Evolutionary conservation across 768 basidiomycete genomes (phyloP), one percentile per base, ranked within the genome.

Genomic region (Pulveroboletus ravenelii): DNA sequence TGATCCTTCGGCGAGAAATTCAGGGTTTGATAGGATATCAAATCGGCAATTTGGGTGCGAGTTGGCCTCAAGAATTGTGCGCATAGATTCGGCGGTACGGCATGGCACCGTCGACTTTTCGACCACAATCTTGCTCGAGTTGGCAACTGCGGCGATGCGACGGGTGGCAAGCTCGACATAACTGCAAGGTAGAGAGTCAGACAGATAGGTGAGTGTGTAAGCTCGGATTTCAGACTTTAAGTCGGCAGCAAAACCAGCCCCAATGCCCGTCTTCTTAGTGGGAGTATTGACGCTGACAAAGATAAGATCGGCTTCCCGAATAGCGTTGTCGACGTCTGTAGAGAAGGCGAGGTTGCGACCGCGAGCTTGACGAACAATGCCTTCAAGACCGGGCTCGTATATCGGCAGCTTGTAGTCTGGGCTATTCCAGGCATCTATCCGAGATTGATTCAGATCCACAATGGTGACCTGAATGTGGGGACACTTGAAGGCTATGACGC

Each of bases 31-130:
- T 58, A 99, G 86, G 67, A 99, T 98, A 66, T 98, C 93, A 64
- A 99, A 99, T 52, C 82, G 83, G 72, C 87, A 86, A 60, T 85
- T 85, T 51, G 88, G 84, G 65, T 85, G 91, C 35, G 95, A 95
- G 78, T 99, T 99, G 59, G 95, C 93, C 71, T 98, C 94, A 48
- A 99, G 85, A 71, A 99, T 97, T 47, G 91, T 96, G 62, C 95
- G 91, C 96, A 99, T 99, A 17, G 94, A 95, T 72, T 96, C 91
- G 53, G 96, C 96, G 7, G 96, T 99, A 57, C 96, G 86, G 75
- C 93, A 97, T 35, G 96, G 96, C 9, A 99, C 96, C 5, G 96
- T 99, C 14, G 95, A 98, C 72, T 99, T 99, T 67, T 99, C 96
- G 53, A 99, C 94, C 47, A 99, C 96, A 61, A 99, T 98, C 78